A percentile compares a stretch with the other conserved stretches of the same genome.
Evolutionary conservation across 1,284 basidiomycete species (phyloP).

Genomic region (Fistulina hepatica): DNA sequence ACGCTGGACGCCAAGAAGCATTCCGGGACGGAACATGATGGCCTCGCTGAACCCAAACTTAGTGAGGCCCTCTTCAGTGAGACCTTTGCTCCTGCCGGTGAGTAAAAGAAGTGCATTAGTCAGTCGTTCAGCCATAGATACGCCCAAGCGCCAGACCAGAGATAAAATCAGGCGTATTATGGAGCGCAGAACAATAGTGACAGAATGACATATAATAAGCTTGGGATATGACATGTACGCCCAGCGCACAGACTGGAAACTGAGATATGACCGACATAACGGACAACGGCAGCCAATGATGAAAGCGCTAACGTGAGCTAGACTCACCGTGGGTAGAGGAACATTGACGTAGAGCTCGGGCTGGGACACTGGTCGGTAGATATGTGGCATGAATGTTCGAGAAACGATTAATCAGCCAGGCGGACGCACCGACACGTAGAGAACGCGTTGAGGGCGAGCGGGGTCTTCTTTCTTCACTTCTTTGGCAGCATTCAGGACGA

Average conservation of each 20-base stretch:
- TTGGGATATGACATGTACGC: no score
- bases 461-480: slow-evolving; percentile 43
- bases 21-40: slow-evolving; percentile 54
- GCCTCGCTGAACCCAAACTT: slow-evolving; percentile 55
- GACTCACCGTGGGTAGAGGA: slow-evolving; percentile 41
- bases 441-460: slow-evolving; percentile 38
- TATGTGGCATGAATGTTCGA: not conserved
- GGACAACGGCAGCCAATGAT: no score
- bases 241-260: no score
- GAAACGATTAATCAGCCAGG: slow-evolving; percentile 3
- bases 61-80: slow-evolving; percentile 61
- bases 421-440: slow-evolving; percentile 56
- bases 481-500: slow-evolving; percentile 59
- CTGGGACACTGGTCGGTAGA: slow-evolving; percentile 30
- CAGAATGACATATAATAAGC: no score
- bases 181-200: no score
- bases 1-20: slow-evolving; percentile 35
- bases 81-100: slow-evolving; percentile 50
- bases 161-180: no score
- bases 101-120: not conserved
- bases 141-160: no score
- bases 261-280: no score
- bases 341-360: slow-evolving; percentile 36
- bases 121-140: not conserved
- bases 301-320: no score